Base-by-base conservation (phyloP, 805 yeast species). In the Wickerhamiella lipophila region DNA sequence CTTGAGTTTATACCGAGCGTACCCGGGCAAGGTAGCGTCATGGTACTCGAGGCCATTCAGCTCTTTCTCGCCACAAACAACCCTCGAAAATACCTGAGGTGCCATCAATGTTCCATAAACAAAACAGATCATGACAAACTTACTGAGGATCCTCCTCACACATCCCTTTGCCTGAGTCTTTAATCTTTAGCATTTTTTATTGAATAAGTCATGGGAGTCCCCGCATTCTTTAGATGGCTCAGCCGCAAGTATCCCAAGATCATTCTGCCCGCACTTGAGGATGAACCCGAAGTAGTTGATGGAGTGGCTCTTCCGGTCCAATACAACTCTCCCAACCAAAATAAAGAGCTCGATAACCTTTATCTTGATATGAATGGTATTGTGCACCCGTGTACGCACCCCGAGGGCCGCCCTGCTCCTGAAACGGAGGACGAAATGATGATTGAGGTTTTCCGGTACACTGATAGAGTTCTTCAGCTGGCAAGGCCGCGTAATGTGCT, bases 281-380 rank as follows among this genome's bases (percentile, higher is more conserved):
- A 81, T 43, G 58, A 50, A 8, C 71, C 71, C 2, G 64, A 66
- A 1, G 71, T 46, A 2, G 63, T 81, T 9, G 80, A 78, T 53
- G 89, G 82, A 16, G 71, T 75, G 7, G 70, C 68, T 25, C 73
- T 76, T 44, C 94, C 87, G 0, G 72, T 82, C 3, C 74, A 73
- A 55, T 87, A 83, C 62, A 61, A 77, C 18, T 75, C 77, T 47
- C 81, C 92, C 11, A 92, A 92, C 63, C 95, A 95, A 3, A 92
- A 92, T 65, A 98, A 97, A 23, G 99, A 92, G 67, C 68, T 87
- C 43, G 97, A 92, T 63, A 92, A 92, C 62, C 66, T 92, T 46
- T 92, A 92, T 62, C 70, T 92, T 54, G 99, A 92, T 67, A 92
- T 92, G 98, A 92, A 92, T 63, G 98, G 97, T 70, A 92, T 92